Evolutionary conservation across 352 stramenopile species (phyloP).

Genomic region (Thalassiosira mediterranea): DNA sequence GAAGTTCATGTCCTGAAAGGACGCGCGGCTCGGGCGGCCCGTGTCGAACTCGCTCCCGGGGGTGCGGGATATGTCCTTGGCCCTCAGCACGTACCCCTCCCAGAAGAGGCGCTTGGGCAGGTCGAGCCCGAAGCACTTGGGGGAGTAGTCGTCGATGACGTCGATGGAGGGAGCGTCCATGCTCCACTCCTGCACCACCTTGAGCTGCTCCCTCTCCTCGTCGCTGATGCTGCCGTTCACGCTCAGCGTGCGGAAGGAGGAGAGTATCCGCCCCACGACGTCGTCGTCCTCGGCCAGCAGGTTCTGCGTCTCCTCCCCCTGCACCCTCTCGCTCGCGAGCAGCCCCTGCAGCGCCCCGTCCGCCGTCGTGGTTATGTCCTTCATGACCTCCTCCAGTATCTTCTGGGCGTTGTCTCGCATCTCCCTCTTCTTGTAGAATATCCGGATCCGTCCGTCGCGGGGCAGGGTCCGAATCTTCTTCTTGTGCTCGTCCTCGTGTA

Average conservation of each 20-base stretch:
- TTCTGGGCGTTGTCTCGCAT: constrained; percentile 47
- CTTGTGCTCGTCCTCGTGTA: constrained; percentile 63
- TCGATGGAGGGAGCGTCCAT: constrained; percentile 56
- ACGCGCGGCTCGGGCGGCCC: constrained; percentile 55
- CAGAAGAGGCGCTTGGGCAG: constrained; percentile 68
- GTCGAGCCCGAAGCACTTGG: constrained; percentile 63
- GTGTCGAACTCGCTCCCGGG: constrained; percentile 54
- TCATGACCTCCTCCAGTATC: constrained; percentile 45
- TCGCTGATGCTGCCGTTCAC: neutral
- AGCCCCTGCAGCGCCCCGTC: neutral
- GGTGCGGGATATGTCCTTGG: constrained; percentile 55
- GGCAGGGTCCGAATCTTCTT: constrained; percentile 47
- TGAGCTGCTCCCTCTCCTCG: constrained; percentile 6
- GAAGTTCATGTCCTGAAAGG: constrained; percentile 77
- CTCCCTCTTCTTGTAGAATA: constrained; percentile 64
- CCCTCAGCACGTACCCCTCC: constrained; percentile 60
- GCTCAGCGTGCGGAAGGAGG: constrained; percentile 5
- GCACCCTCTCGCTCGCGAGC: constrained; percentile 10
- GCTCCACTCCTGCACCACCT: constrained; percentile 33
- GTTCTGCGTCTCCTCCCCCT: neutral
- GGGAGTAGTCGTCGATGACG: constrained; percentile 61
- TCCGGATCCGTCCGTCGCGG: constrained; percentile 35
- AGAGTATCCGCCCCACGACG: constrained; percentile 3
- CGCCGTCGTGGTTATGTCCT: constrained; percentile 44
- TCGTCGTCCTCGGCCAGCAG: constrained; percentile 7